Conservation (phyloP, 345 rosid species). For the Populus alba region DNA sequence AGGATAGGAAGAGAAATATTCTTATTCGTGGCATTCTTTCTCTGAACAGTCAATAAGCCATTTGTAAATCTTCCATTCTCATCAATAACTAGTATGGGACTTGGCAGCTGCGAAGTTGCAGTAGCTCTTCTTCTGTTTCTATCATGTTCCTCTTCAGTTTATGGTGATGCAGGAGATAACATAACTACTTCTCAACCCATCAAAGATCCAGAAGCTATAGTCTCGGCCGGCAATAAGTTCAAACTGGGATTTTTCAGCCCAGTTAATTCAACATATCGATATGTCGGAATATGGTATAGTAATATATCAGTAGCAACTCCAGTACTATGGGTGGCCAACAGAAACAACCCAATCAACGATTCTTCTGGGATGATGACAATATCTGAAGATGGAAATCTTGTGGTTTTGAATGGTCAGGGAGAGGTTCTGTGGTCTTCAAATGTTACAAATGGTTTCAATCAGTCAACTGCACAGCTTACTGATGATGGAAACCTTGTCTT, state of each 20-base stretch:
- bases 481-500: too few species aligned
- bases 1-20: not conserved
- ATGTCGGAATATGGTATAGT: too few species aligned
- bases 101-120: not conserved
- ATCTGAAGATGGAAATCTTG: too few species aligned
- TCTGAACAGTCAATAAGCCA: not conserved
- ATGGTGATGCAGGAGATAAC: not conserved
- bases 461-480: too few species aligned
- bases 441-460: too few species aligned
- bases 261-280: not conserved
- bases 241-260: slow-evolving; percentile 17
- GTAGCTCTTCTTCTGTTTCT: not conserved
- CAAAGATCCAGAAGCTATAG: slow-evolving; percentile 6
- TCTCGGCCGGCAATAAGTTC: not conserved
- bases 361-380: too few species aligned
- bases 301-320: too few species aligned
- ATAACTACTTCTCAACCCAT: not conserved
- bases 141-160: not conserved
- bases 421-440: too few species aligned
- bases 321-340: too few species aligned
- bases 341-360: too few species aligned
- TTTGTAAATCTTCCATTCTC: not conserved
- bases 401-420: too few species aligned
- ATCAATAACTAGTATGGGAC: not conserved
- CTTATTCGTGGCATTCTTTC: not conserved